Evolutionary conservation across 2,329 filamentous ascomycete genomes (phyloP).

Genomic region (Bipolaris cookei): DNA sequence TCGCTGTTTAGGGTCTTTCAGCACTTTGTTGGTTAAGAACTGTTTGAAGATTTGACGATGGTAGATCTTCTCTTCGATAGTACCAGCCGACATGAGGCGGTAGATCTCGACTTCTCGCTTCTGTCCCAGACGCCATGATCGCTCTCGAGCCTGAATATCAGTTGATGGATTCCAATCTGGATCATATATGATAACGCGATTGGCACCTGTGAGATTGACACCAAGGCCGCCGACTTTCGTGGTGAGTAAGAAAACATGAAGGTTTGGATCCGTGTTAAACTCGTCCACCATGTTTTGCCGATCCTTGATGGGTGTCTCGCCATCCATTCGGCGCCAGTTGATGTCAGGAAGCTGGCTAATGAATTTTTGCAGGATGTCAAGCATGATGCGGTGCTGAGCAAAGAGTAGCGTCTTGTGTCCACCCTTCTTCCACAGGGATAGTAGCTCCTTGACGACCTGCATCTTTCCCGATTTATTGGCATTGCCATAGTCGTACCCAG

Average conservation of each 20-base stretch:
- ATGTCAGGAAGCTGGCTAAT: conserved; percentile 71
- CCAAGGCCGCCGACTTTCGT: conserved; percentile 95
- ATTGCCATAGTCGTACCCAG: conserved; percentile 77
- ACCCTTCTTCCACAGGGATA: conserved; percentile 88
- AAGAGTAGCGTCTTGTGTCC: conserved; percentile 95
- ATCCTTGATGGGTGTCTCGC: conserved; percentile 83
- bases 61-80: conserved; percentile 99
- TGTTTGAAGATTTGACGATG: conserved; percentile 99
- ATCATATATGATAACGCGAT: conserved; percentile 97
- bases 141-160: conserved; percentile 90
- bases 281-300: conserved; percentile 90
- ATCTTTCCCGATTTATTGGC: conserved; percentile 88
- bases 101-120: conserved; percentile 96
- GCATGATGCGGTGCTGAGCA: conserved; percentile 91
- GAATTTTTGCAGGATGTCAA: conserved; percentile 89
- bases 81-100: conserved; percentile 95
- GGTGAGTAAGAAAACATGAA: conserved; percentile 90
- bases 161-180: conserved; percentile 99
- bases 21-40: conserved; percentile 93
- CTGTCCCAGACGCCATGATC: conserved; percentile 94
- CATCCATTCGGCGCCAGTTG: conserved; percentile 89
- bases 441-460: conserved; percentile 86
- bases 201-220: conserved; percentile 91
- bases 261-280: conserved; percentile 80
- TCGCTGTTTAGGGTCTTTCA: conserved; percentile 91